phyloP scores from a whole-genome alignment of 2,329 filamentous ascomycete genomes.

The Tolypocladium cylindrosporum region DNA sequence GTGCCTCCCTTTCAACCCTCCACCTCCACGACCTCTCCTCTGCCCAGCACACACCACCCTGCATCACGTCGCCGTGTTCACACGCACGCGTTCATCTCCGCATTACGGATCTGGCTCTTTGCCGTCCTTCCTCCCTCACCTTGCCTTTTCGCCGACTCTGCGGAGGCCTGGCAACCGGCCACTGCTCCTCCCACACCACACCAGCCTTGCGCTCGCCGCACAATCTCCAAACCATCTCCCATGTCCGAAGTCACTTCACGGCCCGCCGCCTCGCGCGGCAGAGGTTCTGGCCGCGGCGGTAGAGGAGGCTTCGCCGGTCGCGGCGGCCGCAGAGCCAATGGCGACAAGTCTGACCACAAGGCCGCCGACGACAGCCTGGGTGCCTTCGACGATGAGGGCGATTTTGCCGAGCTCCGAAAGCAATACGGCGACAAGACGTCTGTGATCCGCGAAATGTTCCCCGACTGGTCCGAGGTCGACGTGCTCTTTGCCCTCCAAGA shows the following conservation, averaged over 20 bases:
- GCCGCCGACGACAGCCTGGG: constrained; percentile 46
- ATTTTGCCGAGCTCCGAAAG: constrained; percentile 86
- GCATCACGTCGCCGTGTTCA: constrained; percentile 17
- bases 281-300: constrained; percentile 82
- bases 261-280: constrained; percentile 74
- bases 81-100: constrained; percentile 19
- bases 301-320: constrained; percentile 65
- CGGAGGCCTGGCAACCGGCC: constrained; percentile 30
- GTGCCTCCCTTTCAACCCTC: constrained; percentile 20
- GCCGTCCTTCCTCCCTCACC: constrained; percentile 17
- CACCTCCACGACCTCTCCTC: constrained; percentile 10
- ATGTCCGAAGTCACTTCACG: constrained; percentile 96
- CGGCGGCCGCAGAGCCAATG: constrained; percentile 66
- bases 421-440: constrained; percentile 71
- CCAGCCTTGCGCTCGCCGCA: constrained; percentile 9
- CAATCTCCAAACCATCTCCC: constrained; percentile 28
- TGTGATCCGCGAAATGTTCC: constrained; percentile 85
- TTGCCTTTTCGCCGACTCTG: constrained; percentile 17
- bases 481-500: constrained; percentile 89
- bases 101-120: constrained; percentile 17
- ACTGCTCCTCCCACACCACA: constrained; percentile 9
- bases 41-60: constrained; percentile 12
- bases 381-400: constrained; percentile 70
- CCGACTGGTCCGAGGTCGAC: constrained; percentile 91
- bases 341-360: constrained; percentile 50